A percentile compares a stretch with the other conserved stretches of the same genome.
Conservation (phyloP, 192 early-diverging fungal genomes). For the Backusella morwellensis region DNA sequence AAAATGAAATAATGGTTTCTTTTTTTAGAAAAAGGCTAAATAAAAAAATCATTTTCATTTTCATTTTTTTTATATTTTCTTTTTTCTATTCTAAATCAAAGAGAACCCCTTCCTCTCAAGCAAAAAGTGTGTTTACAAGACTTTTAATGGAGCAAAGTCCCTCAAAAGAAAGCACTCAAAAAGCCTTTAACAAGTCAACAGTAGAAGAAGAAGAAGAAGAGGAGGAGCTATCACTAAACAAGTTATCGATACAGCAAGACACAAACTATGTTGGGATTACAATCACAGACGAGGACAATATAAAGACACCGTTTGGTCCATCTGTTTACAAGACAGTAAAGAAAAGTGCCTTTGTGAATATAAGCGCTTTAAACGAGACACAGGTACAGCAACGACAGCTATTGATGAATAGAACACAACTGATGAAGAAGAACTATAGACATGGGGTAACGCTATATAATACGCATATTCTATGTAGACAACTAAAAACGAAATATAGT, state of each 20-base stretch:
- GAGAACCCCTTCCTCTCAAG: not conserved
- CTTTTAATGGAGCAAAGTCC: constrained; percentile 1
- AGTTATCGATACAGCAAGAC: constrained; percentile 16
- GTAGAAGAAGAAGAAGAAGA: too few species aligned
- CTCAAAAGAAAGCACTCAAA: not conserved
- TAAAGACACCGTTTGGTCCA: not conserved
- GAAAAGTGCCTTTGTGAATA: not conserved
- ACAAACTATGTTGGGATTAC: constrained; percentile 40
- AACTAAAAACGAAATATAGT: constrained; percentile 1
- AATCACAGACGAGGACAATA: constrained; percentile 27
- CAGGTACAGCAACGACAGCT: not conserved
- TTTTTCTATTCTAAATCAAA: not conserved
- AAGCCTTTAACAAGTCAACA: not conserved
- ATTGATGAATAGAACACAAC: not conserved
- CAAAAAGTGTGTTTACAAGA: not conserved
- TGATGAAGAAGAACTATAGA: not conserved
- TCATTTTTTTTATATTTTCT: not conserved
- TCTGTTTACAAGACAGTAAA: not conserved
- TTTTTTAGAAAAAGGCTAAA: too few species aligned
- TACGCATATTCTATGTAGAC: not conserved
- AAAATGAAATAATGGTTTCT: too few species aligned
- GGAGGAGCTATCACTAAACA: not conserved
- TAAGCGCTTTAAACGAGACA: not conserved
- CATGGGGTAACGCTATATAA: not conserved
- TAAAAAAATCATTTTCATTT: too few species aligned